Evolutionary conservation across 805 yeast species (phyloP).

Genomic region (Maudiozyma serrabonitensis): DNA sequence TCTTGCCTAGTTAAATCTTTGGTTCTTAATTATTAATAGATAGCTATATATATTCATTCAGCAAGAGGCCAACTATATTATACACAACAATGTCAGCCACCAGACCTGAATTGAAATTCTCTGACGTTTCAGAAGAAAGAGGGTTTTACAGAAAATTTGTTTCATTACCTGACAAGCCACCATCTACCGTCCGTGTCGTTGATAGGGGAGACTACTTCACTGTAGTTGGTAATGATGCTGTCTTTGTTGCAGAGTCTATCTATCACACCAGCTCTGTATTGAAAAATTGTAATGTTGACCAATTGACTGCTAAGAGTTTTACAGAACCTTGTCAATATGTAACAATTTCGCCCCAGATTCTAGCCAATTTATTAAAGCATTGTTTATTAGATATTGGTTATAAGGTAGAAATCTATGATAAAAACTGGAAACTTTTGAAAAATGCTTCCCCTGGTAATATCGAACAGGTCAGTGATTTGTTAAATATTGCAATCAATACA

Average conservation of each 20-base stretch:
- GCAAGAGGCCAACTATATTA: no score
- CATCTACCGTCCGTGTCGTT: conserved; percentile 54
- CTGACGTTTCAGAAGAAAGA: conserved; percentile 42
- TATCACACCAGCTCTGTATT: conserved; percentile 78
- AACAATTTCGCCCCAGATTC: conserved; percentile 68
- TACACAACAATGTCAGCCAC: conserved; percentile 23
- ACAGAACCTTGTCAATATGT: conserved; percentile 38
- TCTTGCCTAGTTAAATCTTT: no score
- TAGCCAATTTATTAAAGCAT: conserved; percentile 51
- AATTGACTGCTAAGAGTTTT: conserved; percentile 32
- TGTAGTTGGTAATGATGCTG: conserved; percentile 67
- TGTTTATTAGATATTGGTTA: conserved; percentile 62
- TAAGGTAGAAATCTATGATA: conserved; percentile 74
- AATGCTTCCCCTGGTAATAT: conserved; percentile 88
- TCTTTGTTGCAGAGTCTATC: conserved; percentile 69
- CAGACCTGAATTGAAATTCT: conserved; percentile 50
- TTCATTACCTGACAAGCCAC: conserved; percentile 39
- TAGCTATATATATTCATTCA: no score
- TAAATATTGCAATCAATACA: conserved; percentile 37
- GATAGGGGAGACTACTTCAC: conserved; percentile 79
- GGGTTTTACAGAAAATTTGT: conserved; percentile 40
- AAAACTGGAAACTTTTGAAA: conserved; percentile 45
- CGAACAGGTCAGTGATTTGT: conserved; percentile 63
- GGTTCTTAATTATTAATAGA: no score
- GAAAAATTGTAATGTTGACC: conserved; percentile 37